Evolutionary conservation across 352 stramenopile genomes (phyloP).

Genomic region (Pythium aristosporum): DNA sequence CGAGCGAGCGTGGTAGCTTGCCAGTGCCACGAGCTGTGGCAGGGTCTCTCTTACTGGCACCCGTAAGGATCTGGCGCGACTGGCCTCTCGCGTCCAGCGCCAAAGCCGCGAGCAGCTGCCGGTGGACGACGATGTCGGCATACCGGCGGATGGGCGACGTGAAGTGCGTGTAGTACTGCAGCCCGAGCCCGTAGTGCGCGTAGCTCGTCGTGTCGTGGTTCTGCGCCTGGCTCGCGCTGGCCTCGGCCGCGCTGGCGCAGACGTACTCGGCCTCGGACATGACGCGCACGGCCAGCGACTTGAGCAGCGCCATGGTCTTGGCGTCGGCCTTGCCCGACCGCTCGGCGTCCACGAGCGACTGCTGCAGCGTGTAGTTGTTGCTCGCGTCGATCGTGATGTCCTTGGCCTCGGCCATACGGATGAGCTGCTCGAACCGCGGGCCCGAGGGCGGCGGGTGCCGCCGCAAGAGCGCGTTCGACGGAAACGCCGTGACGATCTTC

Average conservation of each 20-base stretch:
- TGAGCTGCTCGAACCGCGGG: conserved; percentile 73
- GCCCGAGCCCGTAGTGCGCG: conserved; percentile 85
- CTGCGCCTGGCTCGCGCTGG: conserved; percentile 22
- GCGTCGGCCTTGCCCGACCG: conserved; percentile 55
- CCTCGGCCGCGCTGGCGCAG: conserved; percentile 65
- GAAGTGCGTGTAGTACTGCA: conserved; percentile 92
- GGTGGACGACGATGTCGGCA: conserved; percentile 90
- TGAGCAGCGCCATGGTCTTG: conserved; percentile 88
- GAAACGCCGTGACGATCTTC: conserved; percentile 80
- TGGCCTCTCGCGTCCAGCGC: conserved; percentile 14
- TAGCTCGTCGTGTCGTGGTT: conserved; percentile 62
- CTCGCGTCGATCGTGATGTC: conserved; percentile 71
- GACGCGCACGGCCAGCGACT: conserved; percentile 91
- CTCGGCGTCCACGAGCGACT: conserved; percentile 63
- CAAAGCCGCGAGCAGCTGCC: conserved; percentile 76
- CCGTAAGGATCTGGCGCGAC: neutral
- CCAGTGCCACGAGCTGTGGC: neutral
- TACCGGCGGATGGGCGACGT: conserved; percentile 91
- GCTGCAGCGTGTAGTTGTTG: conserved; percentile 83
- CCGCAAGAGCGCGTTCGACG: conserved; percentile 82
- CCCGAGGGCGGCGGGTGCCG: conserved; percentile 80
- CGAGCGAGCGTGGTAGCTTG: conserved; percentile 44
- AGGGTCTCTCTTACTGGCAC: conserved; percentile 17
- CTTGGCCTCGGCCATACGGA: conserved; percentile 66
- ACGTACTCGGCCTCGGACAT: conserved; percentile 96